Percentiles rank a stretch among this genome's conserved stretches.
phyloP scores from a whole-genome alignment of 371 early-diverging fungal genomes.

The Capillidium heterosporum region DNA sequence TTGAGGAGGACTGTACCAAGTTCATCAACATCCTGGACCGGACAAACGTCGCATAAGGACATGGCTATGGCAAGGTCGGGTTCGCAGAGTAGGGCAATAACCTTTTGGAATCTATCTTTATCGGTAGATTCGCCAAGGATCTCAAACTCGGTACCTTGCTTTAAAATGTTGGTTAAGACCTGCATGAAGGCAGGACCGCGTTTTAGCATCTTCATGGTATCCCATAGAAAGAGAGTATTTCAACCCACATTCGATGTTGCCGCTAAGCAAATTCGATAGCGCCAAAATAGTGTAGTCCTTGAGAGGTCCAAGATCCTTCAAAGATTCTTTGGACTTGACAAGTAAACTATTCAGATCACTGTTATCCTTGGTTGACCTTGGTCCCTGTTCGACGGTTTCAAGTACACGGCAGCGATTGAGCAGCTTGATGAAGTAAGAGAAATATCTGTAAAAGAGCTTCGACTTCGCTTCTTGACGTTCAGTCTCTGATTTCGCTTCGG shows the following conservation, averaged over 20 bases:
- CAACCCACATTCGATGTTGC: constrained; percentile 80
- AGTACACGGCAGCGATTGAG: constrained; percentile 61
- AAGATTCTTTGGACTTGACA: constrained; percentile 31
- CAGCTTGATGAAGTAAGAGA: constrained; percentile 73
- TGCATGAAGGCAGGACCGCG: constrained; percentile 70
- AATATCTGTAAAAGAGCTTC: constrained; percentile 67
- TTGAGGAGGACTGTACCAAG: constrained; percentile 55
- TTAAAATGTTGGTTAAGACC: constrained; percentile 76
- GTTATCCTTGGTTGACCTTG: constrained; percentile 13
- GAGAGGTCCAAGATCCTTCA: constrained; percentile 41
- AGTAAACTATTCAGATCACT: constrained; percentile 18
- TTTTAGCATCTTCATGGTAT: constrained; percentile 77
- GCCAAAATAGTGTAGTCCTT: constrained; percentile 74
- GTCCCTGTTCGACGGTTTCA: constrained; percentile 19
- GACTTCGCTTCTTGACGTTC: constrained; percentile 50
- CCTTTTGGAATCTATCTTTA: constrained; percentile 49
- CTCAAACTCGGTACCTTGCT: constrained; percentile 72
- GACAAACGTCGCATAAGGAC: constrained; percentile 71
- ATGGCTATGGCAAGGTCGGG: constrained; percentile 51
- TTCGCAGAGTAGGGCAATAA: constrained; percentile 46
- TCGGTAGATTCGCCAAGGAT: constrained; percentile 58
- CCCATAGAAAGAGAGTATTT: constrained; percentile 78
- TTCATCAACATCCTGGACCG: constrained; percentile 73
- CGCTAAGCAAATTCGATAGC: constrained; percentile 70
- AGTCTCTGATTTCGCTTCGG: constrained; percentile 39